phyloP scores from a whole-genome alignment of 164 flowering plant genomes.

The Vitis vinifera region DNA sequence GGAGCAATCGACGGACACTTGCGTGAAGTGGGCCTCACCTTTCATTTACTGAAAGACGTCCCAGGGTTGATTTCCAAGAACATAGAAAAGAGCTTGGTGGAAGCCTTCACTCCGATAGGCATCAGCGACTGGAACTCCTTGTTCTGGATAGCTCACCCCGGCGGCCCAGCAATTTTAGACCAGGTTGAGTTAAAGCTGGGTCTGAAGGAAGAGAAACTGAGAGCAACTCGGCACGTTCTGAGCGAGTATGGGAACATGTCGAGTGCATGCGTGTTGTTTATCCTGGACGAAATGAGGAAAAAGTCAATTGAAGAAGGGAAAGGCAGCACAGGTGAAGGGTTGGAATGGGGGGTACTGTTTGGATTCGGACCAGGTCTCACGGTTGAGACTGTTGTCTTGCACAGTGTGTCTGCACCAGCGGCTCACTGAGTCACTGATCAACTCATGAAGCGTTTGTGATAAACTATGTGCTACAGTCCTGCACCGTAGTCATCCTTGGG shows the following conservation, averaged over 20 bases:
- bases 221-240: constrained; percentile 25
- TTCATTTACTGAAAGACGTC: constrained; percentile 25
- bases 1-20: constrained; percentile 31
- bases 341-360: constrained; percentile 36
- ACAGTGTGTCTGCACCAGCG: constrained; percentile 14
- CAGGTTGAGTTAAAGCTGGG: constrained; percentile 23
- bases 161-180: constrained; percentile 30
- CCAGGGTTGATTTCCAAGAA: constrained; percentile 27
- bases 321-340: constrained; percentile 31
- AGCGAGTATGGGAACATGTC: constrained; percentile 35
- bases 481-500: no score
- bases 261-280: constrained; percentile 32
- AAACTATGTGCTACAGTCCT: no score
- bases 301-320: constrained; percentile 23
- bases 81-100: constrained; percentile 23
- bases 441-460: no score
- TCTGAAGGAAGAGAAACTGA: constrained; percentile 23
- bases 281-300: constrained; percentile 32
- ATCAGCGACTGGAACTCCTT: constrained; percentile 35
- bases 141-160: constrained; percentile 34
- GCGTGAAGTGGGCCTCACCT: constrained; percentile 27
- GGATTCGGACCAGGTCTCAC: constrained; percentile 38
- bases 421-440: no score
- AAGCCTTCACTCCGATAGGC: constrained; percentile 26
- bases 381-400: constrained; percentile 34